These are phyloP conservation scores for Helotiales sp. DNA, from an alignment of 2,329 filamentous ascomycete species.

Conservation along the genomic window DNA sequence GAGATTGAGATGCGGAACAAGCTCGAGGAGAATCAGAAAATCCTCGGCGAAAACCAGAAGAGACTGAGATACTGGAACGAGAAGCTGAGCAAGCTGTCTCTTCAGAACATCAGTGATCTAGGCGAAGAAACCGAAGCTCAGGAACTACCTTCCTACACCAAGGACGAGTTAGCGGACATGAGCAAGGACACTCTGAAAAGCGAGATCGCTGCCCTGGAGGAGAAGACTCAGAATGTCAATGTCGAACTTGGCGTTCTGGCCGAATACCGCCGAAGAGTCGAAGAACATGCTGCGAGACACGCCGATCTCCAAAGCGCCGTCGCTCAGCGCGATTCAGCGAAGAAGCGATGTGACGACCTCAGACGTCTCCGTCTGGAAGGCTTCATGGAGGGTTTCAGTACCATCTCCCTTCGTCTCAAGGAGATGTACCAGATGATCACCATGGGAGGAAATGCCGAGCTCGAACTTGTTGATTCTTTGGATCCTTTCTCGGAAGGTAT, in stretches of 20 bases:
- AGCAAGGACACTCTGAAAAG: slow-evolving; percentile 68
- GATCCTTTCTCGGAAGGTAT: slow-evolving; percentile 98
- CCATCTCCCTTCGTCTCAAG: slow-evolving; percentile 92
- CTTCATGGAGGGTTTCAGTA: slow-evolving; percentile 97
- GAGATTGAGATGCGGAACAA: slow-evolving; percentile 99
- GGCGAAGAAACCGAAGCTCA: slow-evolving; percentile 58
- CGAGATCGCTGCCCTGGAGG: slow-evolving; percentile 69
- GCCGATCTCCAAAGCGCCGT: slow-evolving; percentile 83
- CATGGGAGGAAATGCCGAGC: slow-evolving; percentile 97
- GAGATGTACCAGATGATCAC: slow-evolving; percentile 99
- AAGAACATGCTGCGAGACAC: slow-evolving; percentile 81
- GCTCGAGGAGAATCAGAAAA: slow-evolving; percentile 94
- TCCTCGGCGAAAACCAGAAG: slow-evolving; percentile 83
- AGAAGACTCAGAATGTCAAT: slow-evolving; percentile 81
- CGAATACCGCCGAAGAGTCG: slow-evolving; percentile 84
- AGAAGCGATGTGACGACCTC: slow-evolving; percentile 91
- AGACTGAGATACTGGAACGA: slow-evolving; percentile 85
- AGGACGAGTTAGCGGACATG: slow-evolving; percentile 70
- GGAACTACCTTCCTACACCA: slow-evolving; percentile 78
- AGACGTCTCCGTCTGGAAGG: slow-evolving; percentile 88
- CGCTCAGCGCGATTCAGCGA: slow-evolving; percentile 78
- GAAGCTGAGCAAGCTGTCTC: slow-evolving; percentile 80
- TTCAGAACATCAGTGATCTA: slow-evolving; percentile 81
- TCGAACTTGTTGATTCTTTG: slow-evolving; percentile 93
- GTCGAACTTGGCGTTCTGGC: slow-evolving; percentile 89